Evolutionary conservation across 176 grass and related monocot species (phyloP), one percentile per base, ranked within the genome.

Genomic region (Musa beccarii): DNA sequence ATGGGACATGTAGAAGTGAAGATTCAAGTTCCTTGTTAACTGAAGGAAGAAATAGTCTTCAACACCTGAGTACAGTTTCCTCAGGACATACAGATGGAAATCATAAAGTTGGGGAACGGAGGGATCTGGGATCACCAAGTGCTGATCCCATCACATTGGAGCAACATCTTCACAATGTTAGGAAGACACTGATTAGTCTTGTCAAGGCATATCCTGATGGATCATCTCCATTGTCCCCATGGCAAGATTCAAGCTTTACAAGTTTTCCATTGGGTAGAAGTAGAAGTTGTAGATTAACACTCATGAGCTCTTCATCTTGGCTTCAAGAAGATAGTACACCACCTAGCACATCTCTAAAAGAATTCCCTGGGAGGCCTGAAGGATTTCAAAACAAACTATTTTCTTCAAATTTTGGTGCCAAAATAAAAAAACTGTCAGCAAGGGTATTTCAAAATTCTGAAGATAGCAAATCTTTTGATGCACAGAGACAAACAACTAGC

Each of bases 161-260:
- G 74, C 88, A 93, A 63, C 93, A 97, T 81, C 86, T 97, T 54
- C 85, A 90, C 63, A 93, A 88, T 81, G 86, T 90, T 26, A 88
- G 61, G 68, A 97, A 89, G 71, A 83, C 83, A 69, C 79, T 92
- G 79, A 79, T 57, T 61, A 83, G 67, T 81, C 71, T 92, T 50
- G 81, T 79, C 15, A 68, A 77, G 73, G 89, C 43, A 29, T 25
- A 62, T 57, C 77, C 77, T 22, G 66, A 79, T 29, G 54, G 69
- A 63, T 73, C 59, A 8, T 34, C 86, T 81, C 69, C 81, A 61
- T 85, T 78, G 55, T 85, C 87, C 69, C 85, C 86, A 71, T 80
- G 62, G 22, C 66, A 19, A 11, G 79, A 84, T n/a, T 66, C 78
- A 34, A 81, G 79, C 50, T 86, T 76, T 79, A 89, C 21, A 89